Percentiles rank a stretch among this genome's conserved stretches.
phyloP scores from a whole-genome alignment of 306 rosid species.

The Albizia julibrissin region DNA sequence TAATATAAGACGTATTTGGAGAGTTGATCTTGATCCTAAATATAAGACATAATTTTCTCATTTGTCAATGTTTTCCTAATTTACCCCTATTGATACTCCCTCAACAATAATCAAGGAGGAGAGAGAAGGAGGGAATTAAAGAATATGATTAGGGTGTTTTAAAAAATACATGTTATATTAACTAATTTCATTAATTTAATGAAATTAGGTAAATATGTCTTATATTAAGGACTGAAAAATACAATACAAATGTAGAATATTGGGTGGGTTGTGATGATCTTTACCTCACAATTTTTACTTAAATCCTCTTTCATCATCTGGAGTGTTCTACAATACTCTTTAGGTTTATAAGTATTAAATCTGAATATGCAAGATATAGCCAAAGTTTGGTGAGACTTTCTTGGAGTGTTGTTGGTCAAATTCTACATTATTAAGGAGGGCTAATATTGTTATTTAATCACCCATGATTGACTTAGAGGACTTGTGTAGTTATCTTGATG shows the following conservation, averaged over 20 bases:
- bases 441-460: neutral
- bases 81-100: too few relatives aligned
- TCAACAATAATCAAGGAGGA: too few relatives aligned
- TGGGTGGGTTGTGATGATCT: neutral
- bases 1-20: too few relatives aligned
- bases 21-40: too few relatives aligned
- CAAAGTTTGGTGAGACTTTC: neutral
- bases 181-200: too few relatives aligned
- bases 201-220: too few relatives aligned
- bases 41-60: too few relatives aligned
- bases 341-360: conserved; percentile 13
- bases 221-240: too few relatives aligned
- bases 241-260: neutral
- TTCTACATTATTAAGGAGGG: neutral
- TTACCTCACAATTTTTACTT: neutral
- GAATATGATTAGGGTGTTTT: too few relatives aligned
- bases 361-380: conserved; percentile 3
- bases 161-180: too few relatives aligned
- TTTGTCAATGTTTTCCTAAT: too few relatives aligned
- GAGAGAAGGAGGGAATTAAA: too few relatives aligned
- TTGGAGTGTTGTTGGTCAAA: conserved; percentile 10
- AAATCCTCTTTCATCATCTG: neutral
- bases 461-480: neutral
- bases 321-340: neutral
- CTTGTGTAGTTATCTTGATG: conserved; percentile 17